Conservation (phyloP, 805 yeast genomes). For the Kodamaea neixiangensis region DNA sequence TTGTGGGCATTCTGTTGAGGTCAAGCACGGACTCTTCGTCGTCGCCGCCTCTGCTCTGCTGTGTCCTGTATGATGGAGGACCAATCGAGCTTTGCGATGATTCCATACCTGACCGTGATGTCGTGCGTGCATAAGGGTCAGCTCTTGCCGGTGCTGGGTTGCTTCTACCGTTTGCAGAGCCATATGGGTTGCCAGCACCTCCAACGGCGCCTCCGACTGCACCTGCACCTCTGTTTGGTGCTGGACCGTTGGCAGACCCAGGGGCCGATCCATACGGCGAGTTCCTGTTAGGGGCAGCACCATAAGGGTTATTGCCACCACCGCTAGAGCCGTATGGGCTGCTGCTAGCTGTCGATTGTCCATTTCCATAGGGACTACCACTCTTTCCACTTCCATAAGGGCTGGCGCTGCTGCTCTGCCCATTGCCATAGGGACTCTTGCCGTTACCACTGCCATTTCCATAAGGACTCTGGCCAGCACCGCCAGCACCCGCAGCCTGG, state of each 20-base stretch:
- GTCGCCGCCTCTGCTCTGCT: conserved; percentile 10
- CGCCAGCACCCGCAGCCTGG: conserved; percentile 1
- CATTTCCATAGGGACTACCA: background rate
- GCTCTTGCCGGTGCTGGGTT: background rate
- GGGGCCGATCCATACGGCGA: conserved; percentile 8
- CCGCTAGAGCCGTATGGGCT: conserved; percentile 10
- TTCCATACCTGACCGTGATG: conserved; percentile 5
- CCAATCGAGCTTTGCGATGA: conserved; percentile 1
- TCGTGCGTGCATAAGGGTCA: conserved; percentile 16
- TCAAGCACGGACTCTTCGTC: conserved; percentile 38
- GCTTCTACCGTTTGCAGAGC: background rate
- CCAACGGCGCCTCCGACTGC: background rate
- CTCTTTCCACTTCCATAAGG: conserved; percentile 9
- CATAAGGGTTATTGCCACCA: background rate
- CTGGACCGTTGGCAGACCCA: background rate
- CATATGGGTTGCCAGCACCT: background rate
- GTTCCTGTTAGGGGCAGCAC: conserved; percentile 5
- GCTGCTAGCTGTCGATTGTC: background rate
- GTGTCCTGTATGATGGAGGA: background rate
- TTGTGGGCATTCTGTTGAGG: conserved; percentile 39
- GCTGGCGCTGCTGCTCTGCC: conserved; percentile 4
- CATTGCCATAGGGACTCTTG: conserved; percentile 5
- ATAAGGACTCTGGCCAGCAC: background rate
- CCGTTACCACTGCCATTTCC: background rate
- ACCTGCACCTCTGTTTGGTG: conserved; percentile 3